phyloP scores from a whole-genome alignment of 2,329 filamentous ascomycete genomes.

The Myriosclerotinia scirpicola region DNA sequence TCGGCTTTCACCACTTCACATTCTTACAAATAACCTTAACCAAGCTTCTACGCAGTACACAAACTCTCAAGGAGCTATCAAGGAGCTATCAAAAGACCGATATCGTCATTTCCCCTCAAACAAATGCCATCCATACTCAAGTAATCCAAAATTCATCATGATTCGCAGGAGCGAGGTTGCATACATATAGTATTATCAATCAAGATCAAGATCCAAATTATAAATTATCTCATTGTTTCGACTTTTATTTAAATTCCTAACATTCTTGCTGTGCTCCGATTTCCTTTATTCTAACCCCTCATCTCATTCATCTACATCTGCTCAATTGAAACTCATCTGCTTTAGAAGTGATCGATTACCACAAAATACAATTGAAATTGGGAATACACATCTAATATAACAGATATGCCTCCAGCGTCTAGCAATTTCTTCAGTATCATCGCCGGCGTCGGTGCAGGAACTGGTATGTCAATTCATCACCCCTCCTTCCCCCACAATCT shows the following conservation, averaged over 20 bases:
- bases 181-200: slow-evolving; percentile 27
- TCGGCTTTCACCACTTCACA: too few species aligned
- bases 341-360: not conserved
- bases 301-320: too few species aligned
- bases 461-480: slow-evolving; percentile 42
- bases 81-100: too few species aligned
- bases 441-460: slow-evolving; percentile 72
- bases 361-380: not conserved
- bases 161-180: not conserved
- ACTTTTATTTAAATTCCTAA: slow-evolving; percentile 5
- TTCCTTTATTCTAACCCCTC: not conserved
- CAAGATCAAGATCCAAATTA: not conserved
- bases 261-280: not conserved
- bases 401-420: slow-evolving; percentile 29
- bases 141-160: not conserved
- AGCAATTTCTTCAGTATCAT: slow-evolving; percentile 63
- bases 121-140: not conserved
- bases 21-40: too few species aligned
- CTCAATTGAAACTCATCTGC: not conserved
- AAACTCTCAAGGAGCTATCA: too few species aligned
- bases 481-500: not conserved
- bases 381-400: not conserved
- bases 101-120: slow-evolving; percentile 19
- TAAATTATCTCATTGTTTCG: not conserved
- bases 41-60: too few species aligned